Conservation (phyloP, 352 stramenopile genomes). For the Thraustotheca clavata region DNA sequence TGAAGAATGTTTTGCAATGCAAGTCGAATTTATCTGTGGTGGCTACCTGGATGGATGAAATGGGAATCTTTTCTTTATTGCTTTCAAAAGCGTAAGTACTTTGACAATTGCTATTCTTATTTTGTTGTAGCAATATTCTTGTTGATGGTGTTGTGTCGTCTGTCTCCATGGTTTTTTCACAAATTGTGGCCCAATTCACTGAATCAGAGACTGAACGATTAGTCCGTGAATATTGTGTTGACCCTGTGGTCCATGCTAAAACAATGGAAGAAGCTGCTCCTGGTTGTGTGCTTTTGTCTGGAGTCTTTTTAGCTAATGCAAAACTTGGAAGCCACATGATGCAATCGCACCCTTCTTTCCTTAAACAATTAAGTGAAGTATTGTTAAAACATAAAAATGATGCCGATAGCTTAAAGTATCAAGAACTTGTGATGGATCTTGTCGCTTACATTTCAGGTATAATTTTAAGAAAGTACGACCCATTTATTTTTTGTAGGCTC, state of each 20-base stretch:
- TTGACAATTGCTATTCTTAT: conserved; percentile 1
- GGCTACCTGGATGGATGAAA: conserved; percentile 48
- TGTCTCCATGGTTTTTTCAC: conserved; percentile 74
- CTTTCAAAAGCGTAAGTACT: conserved; percentile 26
- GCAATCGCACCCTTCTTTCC: conserved; percentile 7
- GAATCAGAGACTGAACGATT: conserved; percentile 56
- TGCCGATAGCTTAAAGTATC: neutral
- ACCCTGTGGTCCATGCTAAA: conserved; percentile 41
- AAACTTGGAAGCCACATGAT: conserved; percentile 41
- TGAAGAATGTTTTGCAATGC: conserved; percentile 25
- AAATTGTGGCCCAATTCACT: conserved; percentile 68
- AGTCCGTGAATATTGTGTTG: conserved; percentile 57
- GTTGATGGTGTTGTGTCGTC: conserved; percentile 52
- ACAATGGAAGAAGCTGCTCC: conserved; percentile 47
- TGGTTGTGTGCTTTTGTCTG: conserved; percentile 61
- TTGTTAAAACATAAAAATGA: neutral
- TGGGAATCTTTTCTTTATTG: conserved; percentile 70
- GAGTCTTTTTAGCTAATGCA: conserved; percentile 70
- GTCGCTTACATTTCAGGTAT: conserved; percentile 19
- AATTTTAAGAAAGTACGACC: neutral
- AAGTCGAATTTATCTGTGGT: conserved; percentile 36
- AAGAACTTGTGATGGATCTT: conserved; percentile 19
- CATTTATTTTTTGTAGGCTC: neutral
- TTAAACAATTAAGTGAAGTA: conserved; percentile 1
- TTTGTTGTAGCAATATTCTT: neutral